Base-by-base conservation (phyloP, 495 filamentous ascomycete genomes). In the Annulohypoxylon bovei region DNA sequence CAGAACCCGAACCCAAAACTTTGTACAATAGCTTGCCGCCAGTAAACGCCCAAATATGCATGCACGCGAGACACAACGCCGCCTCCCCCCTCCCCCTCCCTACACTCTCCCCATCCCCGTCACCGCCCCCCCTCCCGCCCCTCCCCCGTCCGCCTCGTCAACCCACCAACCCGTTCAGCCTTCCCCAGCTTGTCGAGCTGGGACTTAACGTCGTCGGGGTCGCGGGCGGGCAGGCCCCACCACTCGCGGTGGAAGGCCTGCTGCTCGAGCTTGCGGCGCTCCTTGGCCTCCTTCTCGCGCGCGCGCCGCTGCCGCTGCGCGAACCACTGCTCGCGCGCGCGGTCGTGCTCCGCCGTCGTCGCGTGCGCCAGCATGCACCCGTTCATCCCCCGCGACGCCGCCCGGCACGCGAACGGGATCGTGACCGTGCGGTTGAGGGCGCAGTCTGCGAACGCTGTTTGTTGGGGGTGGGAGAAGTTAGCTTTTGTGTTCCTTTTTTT, bases 281-380 rank as follows among this genome's bases (percentile, higher is more conserved):
- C 83, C 53, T 91, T 90, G 57, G 84, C 82, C 78, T 91, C 89
- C 52, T 85, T 78, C 81, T 88, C 85, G 39, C 81, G 80, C 55
- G 86, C 83, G 72, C 93, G 84, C 80, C 92, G 86, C 69, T 90
- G 84, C 67, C 88, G 85, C 47, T 82, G 84, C 47, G 88, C 86
- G 76, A 98, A 98, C 96, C 95, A 99, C 75, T 98, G 93, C 77
- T 96, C 93, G 28, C 95, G 84, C 68, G 95, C 95, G 16, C 87
- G 88, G 81, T 99, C 95, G 76, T 93, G 88, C 80, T 97, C 91
- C 59, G 88, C 89, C 56, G 86, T 91, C 40, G 91, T 95, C 16
- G 94, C 94, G 80, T 96, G 90, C 39, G 83, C 74, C 57, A 94
- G 79, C 95, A 99, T 97, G 81, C 95, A 99, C 55, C 81, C 84